phyloP scores from a whole-genome alignment of 768 basidiomycete genomes.

The Termitomyces sp. region DNA sequence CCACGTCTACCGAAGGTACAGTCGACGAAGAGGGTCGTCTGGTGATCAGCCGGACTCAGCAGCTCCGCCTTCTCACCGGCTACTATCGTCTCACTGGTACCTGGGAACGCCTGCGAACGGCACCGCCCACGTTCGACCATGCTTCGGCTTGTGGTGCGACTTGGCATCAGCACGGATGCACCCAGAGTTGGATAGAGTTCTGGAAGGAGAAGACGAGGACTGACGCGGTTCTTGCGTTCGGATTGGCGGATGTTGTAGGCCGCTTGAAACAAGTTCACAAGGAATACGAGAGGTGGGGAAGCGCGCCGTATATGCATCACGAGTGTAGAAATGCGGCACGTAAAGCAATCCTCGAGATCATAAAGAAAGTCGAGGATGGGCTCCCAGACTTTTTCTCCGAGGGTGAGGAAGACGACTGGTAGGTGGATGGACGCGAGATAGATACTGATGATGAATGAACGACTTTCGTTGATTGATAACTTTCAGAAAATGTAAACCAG shows the following conservation, averaged over 20 bases:
- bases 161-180: constrained; percentile 72
- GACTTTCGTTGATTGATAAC: neutral
- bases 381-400: constrained; percentile 63
- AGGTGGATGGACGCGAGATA: neutral
- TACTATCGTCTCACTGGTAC: constrained; percentile 63
- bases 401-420: constrained; percentile 10
- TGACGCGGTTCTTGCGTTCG: constrained; percentile 56
- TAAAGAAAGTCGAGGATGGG: constrained; percentile 54
- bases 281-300: constrained; percentile 69
- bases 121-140: constrained; percentile 64
- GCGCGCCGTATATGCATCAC: constrained; percentile 75
- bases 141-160: constrained; percentile 58
- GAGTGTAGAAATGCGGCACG: constrained; percentile 64
- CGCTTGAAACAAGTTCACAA: constrained; percentile 58
- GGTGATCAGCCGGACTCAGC: constrained; percentile 54
- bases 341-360: constrained; percentile 49
- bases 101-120: constrained; percentile 62
- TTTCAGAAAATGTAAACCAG: neutral
- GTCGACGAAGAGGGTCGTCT: constrained; percentile 42
- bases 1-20: constrained; percentile 23
- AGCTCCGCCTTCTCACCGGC: constrained; percentile 63
- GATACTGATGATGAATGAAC: neutral
- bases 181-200: constrained; percentile 72
- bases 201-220: constrained; percentile 74
- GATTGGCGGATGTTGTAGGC: constrained; percentile 65